Evolutionary conservation across 805 yeast genomes (phyloP), one percentile per base, ranked within the genome.

Genomic region (Candida bentonensis): DNA sequence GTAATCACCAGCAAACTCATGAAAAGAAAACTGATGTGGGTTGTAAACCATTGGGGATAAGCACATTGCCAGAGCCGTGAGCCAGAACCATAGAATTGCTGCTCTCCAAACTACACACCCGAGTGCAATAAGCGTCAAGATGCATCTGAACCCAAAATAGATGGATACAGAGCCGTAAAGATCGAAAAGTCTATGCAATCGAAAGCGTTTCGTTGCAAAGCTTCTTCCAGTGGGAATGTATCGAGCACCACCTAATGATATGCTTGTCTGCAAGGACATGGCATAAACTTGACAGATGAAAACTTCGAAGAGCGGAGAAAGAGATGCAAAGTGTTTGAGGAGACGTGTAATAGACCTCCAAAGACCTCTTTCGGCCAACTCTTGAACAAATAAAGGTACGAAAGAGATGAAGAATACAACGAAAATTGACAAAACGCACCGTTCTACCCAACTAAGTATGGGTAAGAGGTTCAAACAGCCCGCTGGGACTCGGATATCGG

Each of bases 41-140:
- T 87, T 87, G 76, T 83, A 87, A 42, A 87, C 60, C 58, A 84
- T 82, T 54, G 96, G 96, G 43, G 95, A 78, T 54, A 85, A 73
- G 68, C 85, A 73, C 58, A 88, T 70, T 1, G 96, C 79, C 23
- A 86, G 72, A 50, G 84, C 70, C 13, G 94, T 81, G 46, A 87
- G 79, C 96, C 96, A 87, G 73, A 87, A 87, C 95, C 95, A 87
- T 46, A 87, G 66, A 51, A 86, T 70, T 40, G 95, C 81, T 22
- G 92, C 78, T 68, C 82, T 72, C 87, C 88, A 82, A 71, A 78
- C 73, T 0, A 76, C 64, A 13, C 76, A 53, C 2, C 84, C 72
- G 34, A 77, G 68, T 53, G 74, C 79, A 3, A 78, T 51, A 39
- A 82, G 67, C 49, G 79, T 56, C 45, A 73, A 52, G 36, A 74